A percentile compares a stretch with the other conserved stretches of the same genome.
These are phyloP conservation scores for Lasiosphaeris hirsuta DNA, from an alignment of 495 filamentous ascomycete species.

Conservation along the genomic window DNA sequence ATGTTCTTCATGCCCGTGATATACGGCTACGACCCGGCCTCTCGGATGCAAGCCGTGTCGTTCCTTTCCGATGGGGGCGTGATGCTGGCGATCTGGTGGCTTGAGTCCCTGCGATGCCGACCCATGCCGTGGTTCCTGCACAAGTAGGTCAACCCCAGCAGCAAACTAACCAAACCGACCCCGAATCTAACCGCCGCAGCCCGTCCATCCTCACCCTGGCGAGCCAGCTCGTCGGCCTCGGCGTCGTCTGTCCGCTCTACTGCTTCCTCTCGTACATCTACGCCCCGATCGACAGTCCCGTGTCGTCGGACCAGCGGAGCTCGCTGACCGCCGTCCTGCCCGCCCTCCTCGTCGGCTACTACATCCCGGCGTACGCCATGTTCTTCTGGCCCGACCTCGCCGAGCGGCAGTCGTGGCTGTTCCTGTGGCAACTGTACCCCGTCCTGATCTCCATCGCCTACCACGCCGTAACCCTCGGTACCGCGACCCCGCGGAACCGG, in stretches of 20 bases:
- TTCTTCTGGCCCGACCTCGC: conserved; percentile 1
- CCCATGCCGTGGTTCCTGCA: conserved; percentile 11
- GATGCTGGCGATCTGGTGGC: conserved; percentile 18
- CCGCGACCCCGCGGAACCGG: not conserved
- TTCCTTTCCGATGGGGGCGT: conserved; percentile 21
- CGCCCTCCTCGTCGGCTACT: conserved; percentile 6
- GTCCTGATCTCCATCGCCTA: conserved; percentile 4
- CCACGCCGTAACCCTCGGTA: not conserved
- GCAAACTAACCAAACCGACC: not conserved
- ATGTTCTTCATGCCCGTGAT: conserved; percentile 22
- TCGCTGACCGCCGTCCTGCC: conserved; percentile 10
- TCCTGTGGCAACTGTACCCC: conserved; percentile 14
- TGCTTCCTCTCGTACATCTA: conserved; percentile 17
- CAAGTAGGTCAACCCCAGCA: conserved; percentile 10
- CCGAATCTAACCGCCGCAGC: too few species aligned
- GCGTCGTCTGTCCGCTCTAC: conserved; percentile 20
- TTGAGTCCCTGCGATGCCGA: conserved; percentile 17
- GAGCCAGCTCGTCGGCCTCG: conserved; percentile 22
- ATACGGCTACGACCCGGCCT: conserved; percentile 13
- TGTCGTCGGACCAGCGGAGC: conserved; percentile 8
- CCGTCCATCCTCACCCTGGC: conserved; percentile 15
- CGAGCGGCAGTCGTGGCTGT: conserved; percentile 6
- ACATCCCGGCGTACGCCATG: conserved; percentile 10
- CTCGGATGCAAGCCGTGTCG: conserved; percentile 15
- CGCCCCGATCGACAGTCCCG: conserved; percentile 11